Base-by-base conservation (phyloP, 345 rosid species). In the Boechera stricta region DNA sequence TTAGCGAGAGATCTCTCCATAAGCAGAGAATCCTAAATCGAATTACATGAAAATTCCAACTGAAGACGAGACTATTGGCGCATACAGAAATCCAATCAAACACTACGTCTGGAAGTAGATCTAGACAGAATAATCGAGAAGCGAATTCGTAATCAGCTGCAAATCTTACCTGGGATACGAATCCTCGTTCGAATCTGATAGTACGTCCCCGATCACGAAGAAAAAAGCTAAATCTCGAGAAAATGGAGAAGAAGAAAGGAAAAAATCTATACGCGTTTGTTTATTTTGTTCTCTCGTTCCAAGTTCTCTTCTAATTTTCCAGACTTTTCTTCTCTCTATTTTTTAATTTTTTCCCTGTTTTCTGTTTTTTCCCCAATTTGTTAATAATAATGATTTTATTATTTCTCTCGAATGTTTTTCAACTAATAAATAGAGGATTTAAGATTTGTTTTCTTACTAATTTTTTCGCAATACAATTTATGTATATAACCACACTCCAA, bases 51-150 rank as follows among this genome's bases (percentile, higher is more conserved):
- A 10, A 71, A 64, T 18, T 72, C 7, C 26, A 63, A 35, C 45
- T 64, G 52, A 44, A 42, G 60, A 33, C 45, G 61, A 71, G 8
- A 59, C 21, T 21, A 48, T 39, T 4, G 73, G 35, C 41, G 49
- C 1, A 69, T 59, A 31, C 48, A 42, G 32, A 13, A 6, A 4
- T 42, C 6, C 44, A 72, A 78, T 72, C 73, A 32, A 66, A 72
- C 61, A 55, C 81, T 47, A 24, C 24, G 76, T 35, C 53, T 24
- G 15, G 63, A 49, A 65, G 77, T 78, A 73, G 81, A 78, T 78
- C 81, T 78, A 57, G 68, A 65, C 59, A 70, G 28, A 28, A 47
- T 55, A 53, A 53, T 52, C 32, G 53, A 63, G 29, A 41, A 26
- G 39, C 62, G 42, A 78, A 66, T 29, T 51, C 28, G 45, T 45